Evolutionary conservation across 169 alveolate species (phyloP).

Genomic region (Cryptosporidium baileyi): DNA sequence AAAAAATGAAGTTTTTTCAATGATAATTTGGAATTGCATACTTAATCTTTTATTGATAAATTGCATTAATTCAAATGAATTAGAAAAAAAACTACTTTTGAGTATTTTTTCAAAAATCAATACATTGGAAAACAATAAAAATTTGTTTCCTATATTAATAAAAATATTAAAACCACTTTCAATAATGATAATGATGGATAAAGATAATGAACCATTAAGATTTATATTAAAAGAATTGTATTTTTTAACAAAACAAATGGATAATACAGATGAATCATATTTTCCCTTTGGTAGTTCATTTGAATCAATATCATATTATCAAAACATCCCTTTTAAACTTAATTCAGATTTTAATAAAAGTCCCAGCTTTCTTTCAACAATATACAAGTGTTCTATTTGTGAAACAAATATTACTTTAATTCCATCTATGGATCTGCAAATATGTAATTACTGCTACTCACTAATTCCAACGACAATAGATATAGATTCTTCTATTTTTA

Average conservation of each 20-base stretch:
- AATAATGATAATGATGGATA: neutral
- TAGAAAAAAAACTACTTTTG: neutral
- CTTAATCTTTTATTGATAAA: neutral
- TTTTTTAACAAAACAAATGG: neutral
- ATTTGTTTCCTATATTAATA: neutral
- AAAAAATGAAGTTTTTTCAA: neutral
- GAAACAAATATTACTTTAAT: neutral
- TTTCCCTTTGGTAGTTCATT: constrained; percentile 66
- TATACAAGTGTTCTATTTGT: constrained; percentile 4
- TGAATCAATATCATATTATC: constrained; percentile 15
- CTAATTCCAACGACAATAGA: constrained; percentile 37
- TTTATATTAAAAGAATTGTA: neutral
- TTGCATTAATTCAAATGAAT: constrained; percentile 16
- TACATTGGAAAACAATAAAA: neutral
- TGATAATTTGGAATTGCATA: constrained; percentile 17
- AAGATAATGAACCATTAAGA: neutral
- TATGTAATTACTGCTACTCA: neutral
- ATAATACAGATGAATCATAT: neutral
- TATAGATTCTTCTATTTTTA: constrained; percentile 9
- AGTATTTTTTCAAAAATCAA: constrained; percentile 8
- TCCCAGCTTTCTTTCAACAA: neutral
- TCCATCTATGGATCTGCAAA: neutral
- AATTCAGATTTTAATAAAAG: neutral
- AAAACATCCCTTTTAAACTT: neutral
- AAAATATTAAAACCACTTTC: constrained; percentile 31